These are phyloP conservation scores for Platismatia glauca DNA, from an alignment of 495 filamentous ascomycete genomes.

Conservation along the genomic window DNA sequence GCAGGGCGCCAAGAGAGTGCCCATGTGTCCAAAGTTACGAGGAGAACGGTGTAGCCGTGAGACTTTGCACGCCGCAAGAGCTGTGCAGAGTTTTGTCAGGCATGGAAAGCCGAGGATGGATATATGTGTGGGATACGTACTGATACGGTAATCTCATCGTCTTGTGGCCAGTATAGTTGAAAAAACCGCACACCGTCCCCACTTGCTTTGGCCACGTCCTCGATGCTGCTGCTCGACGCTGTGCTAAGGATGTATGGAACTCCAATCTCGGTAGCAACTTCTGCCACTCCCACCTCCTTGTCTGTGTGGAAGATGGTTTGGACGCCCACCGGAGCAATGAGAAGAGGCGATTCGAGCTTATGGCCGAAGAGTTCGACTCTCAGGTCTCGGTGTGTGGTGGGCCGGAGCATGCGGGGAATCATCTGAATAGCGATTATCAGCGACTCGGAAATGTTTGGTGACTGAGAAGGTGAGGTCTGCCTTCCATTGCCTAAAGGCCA, in stretches of 20 bases:
- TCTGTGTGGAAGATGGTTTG: slow-evolving; percentile 49
- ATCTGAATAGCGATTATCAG: slow-evolving; percentile 10
- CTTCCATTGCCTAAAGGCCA: slow-evolving; percentile 59
- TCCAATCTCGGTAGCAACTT: slow-evolving; percentile 42
- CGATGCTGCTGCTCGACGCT: slow-evolving; percentile 33
- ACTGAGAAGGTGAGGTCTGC: slow-evolving; percentile 19
- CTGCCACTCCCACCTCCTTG: slow-evolving; percentile 45
- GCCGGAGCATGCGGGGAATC: slow-evolving; percentile 37
- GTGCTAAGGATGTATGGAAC: slow-evolving; percentile 48
- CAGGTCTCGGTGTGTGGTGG: slow-evolving; percentile 39
- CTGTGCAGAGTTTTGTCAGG: neutral
- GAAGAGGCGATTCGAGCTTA: slow-evolving; percentile 40
- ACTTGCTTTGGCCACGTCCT: slow-evolving; percentile 37
- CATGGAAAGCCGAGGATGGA: neutral
- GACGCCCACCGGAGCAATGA: slow-evolving; percentile 54
- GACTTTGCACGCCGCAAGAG: slow-evolving; percentile 54
- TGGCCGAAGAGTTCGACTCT: slow-evolving; percentile 49
- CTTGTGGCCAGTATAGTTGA: slow-evolving; percentile 61
- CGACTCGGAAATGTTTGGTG: no score
- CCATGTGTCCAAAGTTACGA: slow-evolving; percentile 57
- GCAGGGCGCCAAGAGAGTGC: slow-evolving; percentile 51
- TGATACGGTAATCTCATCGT: slow-evolving; percentile 50
- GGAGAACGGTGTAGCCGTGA: slow-evolving; percentile 45
- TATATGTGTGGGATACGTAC: neutral
- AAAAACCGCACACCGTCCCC: slow-evolving; percentile 40